phyloP scores from a whole-genome alignment of 2,329 filamentous ascomycete species.

The Pseudogymnoascus sp. region DNA sequence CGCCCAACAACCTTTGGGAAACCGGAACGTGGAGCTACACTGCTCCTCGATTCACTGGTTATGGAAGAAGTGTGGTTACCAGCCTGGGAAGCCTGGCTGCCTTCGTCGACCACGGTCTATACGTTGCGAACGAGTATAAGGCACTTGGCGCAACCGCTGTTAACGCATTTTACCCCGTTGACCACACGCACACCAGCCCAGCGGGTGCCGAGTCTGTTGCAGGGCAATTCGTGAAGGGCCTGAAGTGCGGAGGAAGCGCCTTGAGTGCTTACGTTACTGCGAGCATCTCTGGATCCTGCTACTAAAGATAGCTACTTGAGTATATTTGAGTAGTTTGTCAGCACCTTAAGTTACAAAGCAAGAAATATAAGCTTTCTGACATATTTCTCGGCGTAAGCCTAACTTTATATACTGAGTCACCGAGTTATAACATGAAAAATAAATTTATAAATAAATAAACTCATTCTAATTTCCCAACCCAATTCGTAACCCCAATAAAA shows the following conservation, averaged over 20 bases:
- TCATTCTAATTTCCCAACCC: background rate
- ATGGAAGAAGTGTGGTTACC: constrained; percentile 40
- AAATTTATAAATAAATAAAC: background rate
- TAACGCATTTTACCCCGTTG: constrained; percentile 44
- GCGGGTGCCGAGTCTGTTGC: constrained; percentile 46
- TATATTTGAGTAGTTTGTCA: background rate
- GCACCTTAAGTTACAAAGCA: background rate
- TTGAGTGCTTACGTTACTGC: constrained; percentile 21
- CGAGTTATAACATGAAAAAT: background rate
- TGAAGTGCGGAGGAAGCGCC: constrained; percentile 21
- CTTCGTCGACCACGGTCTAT: constrained; percentile 52
- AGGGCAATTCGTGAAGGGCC: constrained; percentile 49
- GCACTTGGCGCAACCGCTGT: constrained; percentile 39
- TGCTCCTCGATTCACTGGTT: constrained; percentile 48
- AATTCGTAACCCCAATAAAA: background rate
- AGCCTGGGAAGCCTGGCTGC: constrained; percentile 30
- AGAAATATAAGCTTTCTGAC: background rate
- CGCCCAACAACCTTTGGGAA: constrained; percentile 56
- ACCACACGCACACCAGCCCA: constrained; percentile 54
- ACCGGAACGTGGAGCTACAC: constrained; percentile 39
- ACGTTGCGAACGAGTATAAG: constrained; percentile 43
- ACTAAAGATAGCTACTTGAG: constrained; percentile 12
- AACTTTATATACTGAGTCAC: background rate
- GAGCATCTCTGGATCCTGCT: constrained; percentile 22
- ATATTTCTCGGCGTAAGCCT: background rate